A percentile compares a stretch with the other conserved stretches of the same genome.
phyloP scores from a whole-genome alignment of 2,329 filamentous ascomycete species.

The Hymenoscyphus repandus region DNA sequence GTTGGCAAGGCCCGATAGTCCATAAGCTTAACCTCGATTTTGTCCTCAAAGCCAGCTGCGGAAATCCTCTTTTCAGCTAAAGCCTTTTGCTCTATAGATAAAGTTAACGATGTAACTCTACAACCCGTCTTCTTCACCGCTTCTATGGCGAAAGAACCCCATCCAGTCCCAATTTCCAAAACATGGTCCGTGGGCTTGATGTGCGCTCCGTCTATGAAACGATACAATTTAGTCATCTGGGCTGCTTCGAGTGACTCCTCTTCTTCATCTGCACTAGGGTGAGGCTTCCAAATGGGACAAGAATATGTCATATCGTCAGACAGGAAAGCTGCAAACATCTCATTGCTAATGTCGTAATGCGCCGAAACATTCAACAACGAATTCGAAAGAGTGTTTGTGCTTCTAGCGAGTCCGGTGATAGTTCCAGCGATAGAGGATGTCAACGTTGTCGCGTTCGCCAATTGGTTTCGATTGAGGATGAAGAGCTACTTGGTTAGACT shows the following conservation, averaged over 20 bases:
- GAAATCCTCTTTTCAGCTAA: constrained; percentile 61
- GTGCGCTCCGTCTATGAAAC: constrained; percentile 59
- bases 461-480: constrained; percentile 59
- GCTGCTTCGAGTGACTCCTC: constrained; percentile 59
- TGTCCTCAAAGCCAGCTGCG: constrained; percentile 52
- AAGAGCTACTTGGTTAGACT: constrained; percentile 48
- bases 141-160: constrained; percentile 69
- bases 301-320: constrained; percentile 75
- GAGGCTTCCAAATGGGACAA: constrained; percentile 59
- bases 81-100: constrained; percentile 64
- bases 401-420: constrained; percentile 52
- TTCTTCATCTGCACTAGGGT: constrained; percentile 34
- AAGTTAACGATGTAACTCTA: constrained; percentile 61
- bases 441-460: constrained; percentile 60
- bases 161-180: constrained; percentile 70
- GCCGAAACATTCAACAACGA: constrained; percentile 62
- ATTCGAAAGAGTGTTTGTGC: constrained; percentile 52
- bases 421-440: constrained; percentile 54
- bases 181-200: constrained; percentile 64
- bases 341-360: constrained; percentile 72
- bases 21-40: constrained; percentile 59
- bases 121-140: constrained; percentile 63
- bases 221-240: constrained; percentile 60
- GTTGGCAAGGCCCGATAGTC: constrained; percentile 62
- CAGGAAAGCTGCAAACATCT: constrained; percentile 69